Base-by-base conservation (phyloP, 1,284 basidiomycete species). In the Pholiota adiposa region DNA sequence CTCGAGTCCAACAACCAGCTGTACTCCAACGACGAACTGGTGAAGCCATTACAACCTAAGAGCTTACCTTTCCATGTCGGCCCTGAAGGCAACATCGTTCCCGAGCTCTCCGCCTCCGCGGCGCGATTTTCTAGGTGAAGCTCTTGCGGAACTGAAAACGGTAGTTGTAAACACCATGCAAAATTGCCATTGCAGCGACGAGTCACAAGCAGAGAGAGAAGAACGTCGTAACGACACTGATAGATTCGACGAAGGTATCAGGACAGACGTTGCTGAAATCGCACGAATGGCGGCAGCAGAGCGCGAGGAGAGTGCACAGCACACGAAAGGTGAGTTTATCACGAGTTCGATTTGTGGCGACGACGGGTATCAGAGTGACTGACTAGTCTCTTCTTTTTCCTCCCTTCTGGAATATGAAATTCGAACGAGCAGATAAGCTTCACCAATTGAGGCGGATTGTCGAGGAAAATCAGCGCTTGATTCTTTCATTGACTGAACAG, bases 381-480 rank as follows among this genome's bases (percentile, higher is more conserved):
- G n/a, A 1, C n/a, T 23, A n/a, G n/a, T 21, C 40, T 31, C 29
- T 31, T 31, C 29, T 31, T 31, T n/a, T 43, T 11, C 16, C 14
- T 38, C 6, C 6, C 40, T 41, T 41, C 3, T 19, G 40, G 40
- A 41, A 41, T 41, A 18, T 18, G n/a, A 41, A 19, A 41, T 41
- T 41, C 40, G n/a, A 41, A 19, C 40, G 16, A 43, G n/a, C 12
- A 46, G 44, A 46, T 16, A 46, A 14, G 44, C 25, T 46, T 4
- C 14, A 23, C 12, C 23, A 46, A 23, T 38, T 36, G 7, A 29
- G 44, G 14, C 40, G 23, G 33, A 40, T 48, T 18, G 25, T 58
- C 29, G 52, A 62, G 29, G 53, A 62, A 46, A 51, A 55, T 52
- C 52, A 51, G 38, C 46, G 40, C 16, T 16, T 40, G 14, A 44